A percentile compares a stretch with the other conserved stretches of the same genome.
phyloP scores from a whole-genome alignment of 1,139 yeast species.

The Pichia sp. region DNA sequence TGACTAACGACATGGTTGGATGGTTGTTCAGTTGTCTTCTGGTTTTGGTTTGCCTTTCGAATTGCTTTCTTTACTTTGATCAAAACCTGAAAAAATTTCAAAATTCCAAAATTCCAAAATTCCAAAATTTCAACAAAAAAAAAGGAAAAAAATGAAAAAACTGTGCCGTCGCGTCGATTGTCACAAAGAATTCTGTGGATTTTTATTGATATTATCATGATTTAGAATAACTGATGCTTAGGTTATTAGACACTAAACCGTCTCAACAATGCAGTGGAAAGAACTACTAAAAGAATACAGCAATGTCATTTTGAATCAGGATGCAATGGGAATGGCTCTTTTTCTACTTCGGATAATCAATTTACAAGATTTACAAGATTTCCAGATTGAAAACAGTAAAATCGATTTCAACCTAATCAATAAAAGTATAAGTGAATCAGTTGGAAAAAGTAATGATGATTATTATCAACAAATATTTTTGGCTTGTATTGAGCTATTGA shows the following conservation, averaged over 20 bases:
- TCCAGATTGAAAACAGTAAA: background rate
- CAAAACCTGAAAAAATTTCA: no score
- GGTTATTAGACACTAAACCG: no score
- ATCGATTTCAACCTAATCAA: constrained; percentile 4
- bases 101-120: no score
- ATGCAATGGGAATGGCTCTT: constrained; percentile 5
- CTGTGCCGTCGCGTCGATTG: background rate
- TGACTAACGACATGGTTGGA: constrained; percentile 67
- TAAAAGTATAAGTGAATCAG: background rate
- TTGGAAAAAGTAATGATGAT: background rate
- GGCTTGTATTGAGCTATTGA: constrained; percentile 2
- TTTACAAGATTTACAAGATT: constrained; percentile 1
- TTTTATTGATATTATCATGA: no score
- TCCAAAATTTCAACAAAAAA: background rate
- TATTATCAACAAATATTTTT: constrained; percentile 8
- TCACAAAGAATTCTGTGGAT: no score
- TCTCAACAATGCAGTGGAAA: constrained; percentile 7
- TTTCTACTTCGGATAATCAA: constrained; percentile 1
- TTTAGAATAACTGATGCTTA: no score
- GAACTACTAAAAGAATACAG: constrained; percentile 2
- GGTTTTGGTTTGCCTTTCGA: no score
- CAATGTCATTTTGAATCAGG: background rate
- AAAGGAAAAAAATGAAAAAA: background rate
- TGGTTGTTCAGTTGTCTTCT: no score
- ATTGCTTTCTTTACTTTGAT: no score